Conservation (phyloP, 2,329 filamentous ascomycete genomes). For the Fusarium fracticaudum region DNA sequence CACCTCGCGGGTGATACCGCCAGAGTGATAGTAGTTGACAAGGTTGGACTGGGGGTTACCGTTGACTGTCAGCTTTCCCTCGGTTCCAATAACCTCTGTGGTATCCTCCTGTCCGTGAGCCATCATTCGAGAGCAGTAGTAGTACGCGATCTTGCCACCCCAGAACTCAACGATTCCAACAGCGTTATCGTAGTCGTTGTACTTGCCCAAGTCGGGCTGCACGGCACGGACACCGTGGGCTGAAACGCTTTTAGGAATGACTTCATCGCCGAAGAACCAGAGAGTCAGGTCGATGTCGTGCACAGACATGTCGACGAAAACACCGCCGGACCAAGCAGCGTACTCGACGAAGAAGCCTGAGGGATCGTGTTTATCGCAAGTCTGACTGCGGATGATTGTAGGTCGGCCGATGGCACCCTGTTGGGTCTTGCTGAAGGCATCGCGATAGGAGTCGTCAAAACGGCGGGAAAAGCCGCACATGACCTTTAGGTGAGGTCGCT, state of each 20-base stretch:
- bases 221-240: conserved; percentile 45
- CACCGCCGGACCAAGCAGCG: conserved; percentile 70
- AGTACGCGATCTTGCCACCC: conserved; percentile 70
- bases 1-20: conserved; percentile 9
- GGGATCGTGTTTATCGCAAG: conserved; percentile 73
- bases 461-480: conserved; percentile 51
- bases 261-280: conserved; percentile 48
- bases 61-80: conserved; percentile 71
- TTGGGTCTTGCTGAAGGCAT: conserved; percentile 63
- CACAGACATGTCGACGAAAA: conserved; percentile 76
- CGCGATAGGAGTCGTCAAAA: conserved; percentile 58
- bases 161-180: conserved; percentile 72
- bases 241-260: conserved; percentile 41
- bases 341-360: conserved; percentile 74
- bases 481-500: conserved; percentile 68
- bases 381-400: conserved; percentile 70
- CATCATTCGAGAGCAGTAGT: conserved; percentile 74
- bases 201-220: conserved; percentile 41
- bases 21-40: conserved; percentile 15
- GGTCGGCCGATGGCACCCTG: conserved; percentile 67
- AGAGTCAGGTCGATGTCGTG: conserved; percentile 65
- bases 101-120: conserved; percentile 73
- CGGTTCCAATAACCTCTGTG: conserved; percentile 74
- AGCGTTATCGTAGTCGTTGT: conserved; percentile 46
- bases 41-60: conserved; percentile 22